These are phyloP conservation scores for Calocera viscosa DNA, from an alignment of 768 basidiomycete species.

Conservation along the genomic window DNA sequence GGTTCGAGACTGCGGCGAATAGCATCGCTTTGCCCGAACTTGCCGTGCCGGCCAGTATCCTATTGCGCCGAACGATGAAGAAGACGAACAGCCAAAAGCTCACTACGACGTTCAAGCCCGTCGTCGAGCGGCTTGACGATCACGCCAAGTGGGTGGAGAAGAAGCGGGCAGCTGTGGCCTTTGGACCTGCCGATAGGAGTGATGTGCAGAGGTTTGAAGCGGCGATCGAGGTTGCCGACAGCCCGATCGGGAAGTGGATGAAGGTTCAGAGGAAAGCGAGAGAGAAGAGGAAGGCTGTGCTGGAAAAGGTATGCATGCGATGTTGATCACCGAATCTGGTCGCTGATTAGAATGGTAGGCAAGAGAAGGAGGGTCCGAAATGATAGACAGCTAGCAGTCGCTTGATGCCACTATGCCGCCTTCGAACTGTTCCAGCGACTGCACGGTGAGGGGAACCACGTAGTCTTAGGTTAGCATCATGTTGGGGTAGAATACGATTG, in stretches of 20 bases:
- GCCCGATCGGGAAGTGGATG: constrained; percentile 71
- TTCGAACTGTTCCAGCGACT: too few species aligned
- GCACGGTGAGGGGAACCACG: too few species aligned
- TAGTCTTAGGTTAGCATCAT: too few species aligned
- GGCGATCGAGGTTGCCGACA: constrained; percentile 43
- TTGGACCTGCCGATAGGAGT: constrained; percentile 57
- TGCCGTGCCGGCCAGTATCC: constrained; percentile 59
- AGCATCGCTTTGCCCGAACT: constrained; percentile 93
- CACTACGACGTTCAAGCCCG: constrained; percentile 45
- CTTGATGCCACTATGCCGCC: too few species aligned
- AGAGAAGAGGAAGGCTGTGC: constrained; percentile 35
- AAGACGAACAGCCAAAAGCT: constrained; percentile 33
- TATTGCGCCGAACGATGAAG: constrained; percentile 65
- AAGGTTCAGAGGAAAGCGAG: constrained; percentile 69
- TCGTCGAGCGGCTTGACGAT: constrained; percentile 81
- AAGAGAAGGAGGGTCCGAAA: background rate
- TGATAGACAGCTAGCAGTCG: constrained; percentile 1
- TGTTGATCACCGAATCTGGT: background rate
- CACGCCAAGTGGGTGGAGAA: constrained; percentile 66
- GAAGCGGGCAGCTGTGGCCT: constrained; percentile 53
- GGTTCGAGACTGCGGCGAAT: constrained; percentile 63
- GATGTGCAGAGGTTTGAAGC: constrained; percentile 68
- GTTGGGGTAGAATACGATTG: too few species aligned
- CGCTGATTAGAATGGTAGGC: background rate
- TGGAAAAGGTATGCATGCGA: constrained; percentile 22